Conservation (phyloP, 768 basidiomycete genomes). For the Leucocoprinus sp. region DNA sequence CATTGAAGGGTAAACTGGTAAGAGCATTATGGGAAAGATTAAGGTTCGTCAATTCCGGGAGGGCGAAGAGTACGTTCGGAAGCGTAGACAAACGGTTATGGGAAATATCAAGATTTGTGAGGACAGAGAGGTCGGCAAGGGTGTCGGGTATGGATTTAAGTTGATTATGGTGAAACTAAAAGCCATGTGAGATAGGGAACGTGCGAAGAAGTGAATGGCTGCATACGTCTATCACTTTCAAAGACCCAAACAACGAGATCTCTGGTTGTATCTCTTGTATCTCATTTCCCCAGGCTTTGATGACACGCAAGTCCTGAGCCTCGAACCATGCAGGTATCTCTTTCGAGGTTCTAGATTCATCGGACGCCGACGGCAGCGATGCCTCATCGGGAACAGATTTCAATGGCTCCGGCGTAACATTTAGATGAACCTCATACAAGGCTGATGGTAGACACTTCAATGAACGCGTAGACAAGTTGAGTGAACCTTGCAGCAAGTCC, state of each 20-base stretch:
- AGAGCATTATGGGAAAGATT: constrained; percentile 70
- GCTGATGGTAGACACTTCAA: constrained; percentile 68
- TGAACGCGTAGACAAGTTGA: constrained; percentile 70
- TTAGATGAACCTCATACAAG: constrained; percentile 74
- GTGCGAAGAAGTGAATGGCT: neutral
- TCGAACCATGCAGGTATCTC: constrained; percentile 69
- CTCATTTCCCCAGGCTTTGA: constrained; percentile 78
- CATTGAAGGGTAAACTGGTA: constrained; percentile 50
- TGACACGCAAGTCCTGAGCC: constrained; percentile 64
- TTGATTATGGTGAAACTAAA: constrained; percentile 70
- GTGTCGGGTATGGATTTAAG: constrained; percentile 52
- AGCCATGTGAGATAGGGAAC: constrained; percentile 8
- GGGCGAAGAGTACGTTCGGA: constrained; percentile 56
- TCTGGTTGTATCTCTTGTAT: constrained; percentile 76
- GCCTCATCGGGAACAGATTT: constrained; percentile 59
- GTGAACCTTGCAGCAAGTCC: constrained; percentile 39
- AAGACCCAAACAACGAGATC: constrained; percentile 75
- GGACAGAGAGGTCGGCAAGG: constrained; percentile 58
- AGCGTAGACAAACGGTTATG: constrained; percentile 59
- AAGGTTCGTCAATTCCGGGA: constrained; percentile 57
- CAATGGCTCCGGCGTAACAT: constrained; percentile 62
- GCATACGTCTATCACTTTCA: constrained; percentile 74
- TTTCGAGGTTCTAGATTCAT: constrained; percentile 28
- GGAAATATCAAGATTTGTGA: constrained; percentile 67
- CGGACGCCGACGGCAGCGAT: constrained; percentile 32